Evolutionary conservation across 31 red algal genomes (phyloP).

Genomic region (Odonthalia washingtoniensis): DNA sequence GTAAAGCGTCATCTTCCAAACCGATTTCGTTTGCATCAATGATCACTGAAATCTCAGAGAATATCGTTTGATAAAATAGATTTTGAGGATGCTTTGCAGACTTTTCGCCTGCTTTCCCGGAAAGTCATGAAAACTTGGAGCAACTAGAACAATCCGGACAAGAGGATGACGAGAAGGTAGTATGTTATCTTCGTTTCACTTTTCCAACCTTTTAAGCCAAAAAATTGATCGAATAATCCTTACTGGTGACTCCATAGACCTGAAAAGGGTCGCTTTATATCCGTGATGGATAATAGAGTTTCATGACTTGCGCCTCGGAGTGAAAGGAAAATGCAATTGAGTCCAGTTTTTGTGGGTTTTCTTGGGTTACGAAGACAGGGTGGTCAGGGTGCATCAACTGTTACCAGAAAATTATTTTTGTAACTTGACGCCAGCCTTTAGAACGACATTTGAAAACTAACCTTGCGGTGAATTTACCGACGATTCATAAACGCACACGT

Average conservation of each 20-base stretch:
- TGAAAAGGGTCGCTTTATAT: conserved; percentile 66
- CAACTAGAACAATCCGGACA: conserved; percentile 79
- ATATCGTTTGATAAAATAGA: conserved; percentile 76
- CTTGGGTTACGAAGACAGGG: conserved; percentile 1
- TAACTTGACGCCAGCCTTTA: conserved; percentile 52
- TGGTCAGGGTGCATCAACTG: conserved; percentile 30
- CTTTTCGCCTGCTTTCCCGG: conserved; percentile 28
- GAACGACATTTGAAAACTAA: too few species aligned
- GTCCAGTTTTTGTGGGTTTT: conserved; percentile 24
- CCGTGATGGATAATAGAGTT: conserved; percentile 60
- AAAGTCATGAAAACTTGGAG: conserved; percentile 85
- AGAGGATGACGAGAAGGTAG: conserved; percentile 58
- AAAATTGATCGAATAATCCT: conserved; percentile 73
- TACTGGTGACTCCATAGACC: conserved; percentile 59
- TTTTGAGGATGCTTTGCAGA: conserved; percentile 94
- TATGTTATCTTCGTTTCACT: neutral
- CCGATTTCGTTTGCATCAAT: conserved; percentile 47
- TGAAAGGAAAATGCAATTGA: conserved; percentile 36
- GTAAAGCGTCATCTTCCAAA: neutral
- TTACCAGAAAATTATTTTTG: conserved; percentile 24
- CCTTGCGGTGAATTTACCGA: too few species aligned
- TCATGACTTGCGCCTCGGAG: neutral
- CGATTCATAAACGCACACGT: too few species aligned
- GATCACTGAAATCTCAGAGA: conserved; percentile 72
- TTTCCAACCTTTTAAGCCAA: conserved; percentile 67